Conservation (phyloP, 2,329 filamentous ascomycete species). For the Fusarium liriodendri region DNA sequence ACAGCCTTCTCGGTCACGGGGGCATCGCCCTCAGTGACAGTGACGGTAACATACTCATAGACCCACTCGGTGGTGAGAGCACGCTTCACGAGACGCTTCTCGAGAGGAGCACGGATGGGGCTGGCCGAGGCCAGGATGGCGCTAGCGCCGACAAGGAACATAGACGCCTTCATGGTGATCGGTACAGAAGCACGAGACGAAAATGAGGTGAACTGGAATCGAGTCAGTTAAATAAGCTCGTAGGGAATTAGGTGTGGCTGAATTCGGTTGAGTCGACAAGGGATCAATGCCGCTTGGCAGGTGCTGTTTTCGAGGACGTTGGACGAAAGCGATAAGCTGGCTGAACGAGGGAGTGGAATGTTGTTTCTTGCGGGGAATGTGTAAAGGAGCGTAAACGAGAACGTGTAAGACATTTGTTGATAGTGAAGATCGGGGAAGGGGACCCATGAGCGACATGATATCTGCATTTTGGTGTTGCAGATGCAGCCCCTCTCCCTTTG, state of each 20-base stretch:
- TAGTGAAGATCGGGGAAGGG: slow-evolving; percentile 20
- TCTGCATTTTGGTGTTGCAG: slow-evolving; percentile 13
- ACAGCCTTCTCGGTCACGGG: slow-evolving; percentile 18
- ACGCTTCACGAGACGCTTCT: slow-evolving; percentile 57
- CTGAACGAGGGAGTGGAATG: slow-evolving; percentile 26
- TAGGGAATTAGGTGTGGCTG: slow-evolving; percentile 28
- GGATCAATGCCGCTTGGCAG: slow-evolving; percentile 32
- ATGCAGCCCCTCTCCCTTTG: background rate
- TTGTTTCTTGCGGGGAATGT: slow-evolving; percentile 39
- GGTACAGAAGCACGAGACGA: slow-evolving; percentile 22
- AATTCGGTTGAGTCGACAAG: slow-evolving; percentile 21
- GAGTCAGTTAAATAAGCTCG: slow-evolving; percentile 39
- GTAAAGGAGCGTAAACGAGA: slow-evolving; percentile 28
- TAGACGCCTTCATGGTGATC: slow-evolving; percentile 62
- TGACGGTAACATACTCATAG: slow-evolving; percentile 56
- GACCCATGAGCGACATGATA: slow-evolving; percentile 1
- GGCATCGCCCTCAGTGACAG: slow-evolving; percentile 53
- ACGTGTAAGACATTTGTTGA: slow-evolving; percentile 38
- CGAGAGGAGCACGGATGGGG: slow-evolving; percentile 50
- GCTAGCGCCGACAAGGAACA: slow-evolving; percentile 58
- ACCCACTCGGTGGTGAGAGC: slow-evolving; percentile 55
- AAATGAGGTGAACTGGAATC: slow-evolving; percentile 28
- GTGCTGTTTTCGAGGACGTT: slow-evolving; percentile 28
- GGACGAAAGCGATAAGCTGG: slow-evolving; percentile 34
- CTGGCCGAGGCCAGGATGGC: slow-evolving; percentile 59